Evolutionary conservation across 495 filamentous ascomycete genomes (phyloP).

Genomic region (Amniculicola lignicola): DNA sequence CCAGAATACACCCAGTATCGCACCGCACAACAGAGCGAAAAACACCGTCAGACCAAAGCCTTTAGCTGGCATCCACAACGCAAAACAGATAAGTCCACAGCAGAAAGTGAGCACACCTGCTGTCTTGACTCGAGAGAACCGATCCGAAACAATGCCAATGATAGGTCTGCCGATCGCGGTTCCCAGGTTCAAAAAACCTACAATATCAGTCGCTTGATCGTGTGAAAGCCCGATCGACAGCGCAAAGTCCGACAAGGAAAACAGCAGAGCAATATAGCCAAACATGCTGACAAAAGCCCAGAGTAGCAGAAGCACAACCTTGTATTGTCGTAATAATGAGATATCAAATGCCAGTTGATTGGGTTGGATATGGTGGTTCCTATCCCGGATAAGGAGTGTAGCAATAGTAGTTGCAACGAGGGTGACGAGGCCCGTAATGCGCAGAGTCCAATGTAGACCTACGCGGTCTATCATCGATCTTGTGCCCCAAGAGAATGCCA

Average conservation of each 20-base stretch:
- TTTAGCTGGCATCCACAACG: slow-evolving; percentile 24
- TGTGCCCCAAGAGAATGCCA: slow-evolving; percentile 50
- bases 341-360: slow-evolving; percentile 20
- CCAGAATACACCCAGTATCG: slow-evolving; percentile 30
- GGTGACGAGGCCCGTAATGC: slow-evolving; percentile 25
- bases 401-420: slow-evolving; percentile 15
- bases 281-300: slow-evolving; percentile 33
- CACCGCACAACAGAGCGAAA: slow-evolving; percentile 22
- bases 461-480: slow-evolving; percentile 41
- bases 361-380: slow-evolving; percentile 23
- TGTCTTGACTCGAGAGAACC: slow-evolving; percentile 19
- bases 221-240: slow-evolving; percentile 16
- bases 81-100: slow-evolving; percentile 8
- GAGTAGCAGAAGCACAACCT: slow-evolving; percentile 22
- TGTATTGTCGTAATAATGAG: slow-evolving; percentile 1
- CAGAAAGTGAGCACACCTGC: slow-evolving; percentile 13
- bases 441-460: slow-evolving; percentile 25
- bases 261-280: slow-evolving; percentile 29
- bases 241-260: slow-evolving; percentile 25
- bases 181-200: slow-evolving; percentile 24
- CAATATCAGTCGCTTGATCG: slow-evolving; percentile 10
- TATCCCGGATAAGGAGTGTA: slow-evolving; percentile 19
- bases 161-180: slow-evolving; percentile 26
- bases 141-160: slow-evolving; percentile 23
- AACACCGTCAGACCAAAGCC: slow-evolving; percentile 17